Evolutionary conservation across 306 rosid species (phyloP), one percentile per base, ranked within the genome.

Genomic region (Canavalia ensiformis): DNA sequence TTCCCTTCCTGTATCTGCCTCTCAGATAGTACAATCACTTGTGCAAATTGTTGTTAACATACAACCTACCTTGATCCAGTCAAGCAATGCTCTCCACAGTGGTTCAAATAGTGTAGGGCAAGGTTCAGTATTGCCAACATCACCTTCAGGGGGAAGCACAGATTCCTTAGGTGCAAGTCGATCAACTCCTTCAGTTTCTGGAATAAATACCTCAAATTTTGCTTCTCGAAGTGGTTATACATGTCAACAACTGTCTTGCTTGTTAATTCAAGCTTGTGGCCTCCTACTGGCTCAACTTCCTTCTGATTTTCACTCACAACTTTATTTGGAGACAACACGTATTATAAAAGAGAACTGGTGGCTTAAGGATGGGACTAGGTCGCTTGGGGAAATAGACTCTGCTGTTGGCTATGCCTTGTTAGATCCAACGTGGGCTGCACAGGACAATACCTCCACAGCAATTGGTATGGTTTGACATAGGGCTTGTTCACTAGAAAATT

Each of bases 371-470:
- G 83, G 89, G 39, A 95, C 89, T 77, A 85, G 94, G 82, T 89
- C 96, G 9, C 84, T 85, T 25, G 90, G 87, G 60, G 99, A 93
- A 87, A 86, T 93, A 77, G 95, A 95, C 86, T 95, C 99, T 50
- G 99, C 99, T 50, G 96, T 93, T 68, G 98, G 98, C 76, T 95
- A 95, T 85, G 93, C 99, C 73, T 90, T 95, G 90, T 89, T 95
- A 85, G 99, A 93, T 91, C 98, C 99, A 79, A 88, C 97, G 34
- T 93, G 99, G 99, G 99, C 99, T 62, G 97, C 99, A 77, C 98
- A 95, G 86, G 98, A 95, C 89, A 95, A 95, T 81, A 95, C 99
- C 83, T 95, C 99, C 45, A 95, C 98, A 39, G 98, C 97, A 44
- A 89, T 93, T 9, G 99, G 99, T 95, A 90, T 72, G 91, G 76